Evolutionary conservation across 1,139 yeast species (phyloP).

Genomic region (Wickerhamomyces sp.): DNA sequence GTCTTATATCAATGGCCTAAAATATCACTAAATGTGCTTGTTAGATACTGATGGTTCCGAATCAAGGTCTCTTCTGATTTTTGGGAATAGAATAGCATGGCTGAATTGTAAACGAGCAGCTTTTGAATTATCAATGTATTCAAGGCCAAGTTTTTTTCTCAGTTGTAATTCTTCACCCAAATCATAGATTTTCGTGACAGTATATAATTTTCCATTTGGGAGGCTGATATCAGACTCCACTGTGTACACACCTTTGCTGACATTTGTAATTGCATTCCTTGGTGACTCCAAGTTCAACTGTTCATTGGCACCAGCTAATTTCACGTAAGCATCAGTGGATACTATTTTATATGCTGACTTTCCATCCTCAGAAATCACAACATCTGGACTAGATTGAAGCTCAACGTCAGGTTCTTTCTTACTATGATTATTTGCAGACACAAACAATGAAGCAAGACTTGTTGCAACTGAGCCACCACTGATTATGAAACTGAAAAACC

Average conservation of each 20-base stretch:
- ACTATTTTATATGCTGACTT: background rate
- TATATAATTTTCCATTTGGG: background rate
- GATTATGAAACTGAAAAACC: conserved; percentile 5
- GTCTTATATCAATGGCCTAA: too few relatives aligned
- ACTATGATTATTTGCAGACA: background rate
- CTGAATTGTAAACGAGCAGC: background rate
- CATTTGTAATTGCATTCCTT: background rate
- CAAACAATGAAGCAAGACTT: background rate
- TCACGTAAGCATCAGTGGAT: background rate
- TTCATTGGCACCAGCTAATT: background rate
- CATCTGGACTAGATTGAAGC: background rate
- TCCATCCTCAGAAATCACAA: background rate
- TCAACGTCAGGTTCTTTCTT: background rate
- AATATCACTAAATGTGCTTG: too few relatives aligned
- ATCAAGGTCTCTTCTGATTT: background rate
- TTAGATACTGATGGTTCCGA: too few relatives aligned
- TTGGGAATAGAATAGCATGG: conserved; percentile 1
- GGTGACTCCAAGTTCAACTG: background rate
- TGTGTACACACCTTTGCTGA: background rate
- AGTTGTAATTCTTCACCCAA: background rate
- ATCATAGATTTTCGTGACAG: background rate
- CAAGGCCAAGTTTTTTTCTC: background rate
- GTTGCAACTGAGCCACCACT: conserved; percentile 6
- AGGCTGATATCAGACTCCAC: background rate
- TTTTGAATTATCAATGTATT: background rate